Percentiles rank a stretch among this genome's conserved stretches.
phyloP scores from a whole-genome alignment of 2,329 filamentous ascomycete species.

The Colletotrichum sp. region DNA sequence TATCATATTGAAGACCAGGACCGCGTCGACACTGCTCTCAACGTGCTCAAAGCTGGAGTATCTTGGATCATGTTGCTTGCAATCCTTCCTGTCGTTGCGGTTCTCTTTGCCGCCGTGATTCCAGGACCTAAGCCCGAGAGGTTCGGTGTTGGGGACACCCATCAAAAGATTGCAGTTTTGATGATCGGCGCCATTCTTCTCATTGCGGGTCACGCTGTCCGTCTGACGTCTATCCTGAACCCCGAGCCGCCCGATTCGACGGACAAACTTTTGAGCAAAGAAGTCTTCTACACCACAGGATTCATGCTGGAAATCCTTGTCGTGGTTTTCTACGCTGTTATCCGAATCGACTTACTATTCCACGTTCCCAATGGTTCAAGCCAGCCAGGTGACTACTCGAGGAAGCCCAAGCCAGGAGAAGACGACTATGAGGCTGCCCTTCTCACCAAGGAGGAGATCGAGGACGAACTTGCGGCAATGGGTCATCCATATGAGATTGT shows the following conservation, averaged over 20 bases:
- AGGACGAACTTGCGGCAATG: constrained; percentile 1
- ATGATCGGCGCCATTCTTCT: constrained; percentile 23
- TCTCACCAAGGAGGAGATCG: constrained; percentile 14
- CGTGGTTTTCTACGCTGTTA: constrained; percentile 29
- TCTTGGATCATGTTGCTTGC: constrained; percentile 28
- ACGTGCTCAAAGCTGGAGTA: constrained; percentile 24
- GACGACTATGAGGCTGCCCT: constrained; percentile 12
- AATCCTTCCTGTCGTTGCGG: constrained; percentile 23
- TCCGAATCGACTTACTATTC: constrained; percentile 33
- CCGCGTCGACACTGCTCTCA: constrained; percentile 16
- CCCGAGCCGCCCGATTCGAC: constrained; percentile 23
- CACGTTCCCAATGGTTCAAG: constrained; percentile 34
- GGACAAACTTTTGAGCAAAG: constrained; percentile 33
- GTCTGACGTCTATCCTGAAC: constrained; percentile 28
- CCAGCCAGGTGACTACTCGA: constrained; percentile 32
- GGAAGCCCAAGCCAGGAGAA: constrained; percentile 53
- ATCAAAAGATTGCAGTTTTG: constrained; percentile 33
- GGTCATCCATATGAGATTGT: constrained; percentile 15
- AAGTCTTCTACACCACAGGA: constrained; percentile 38
- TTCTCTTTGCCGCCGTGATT: constrained; percentile 29
- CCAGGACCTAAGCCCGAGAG: constrained; percentile 32
- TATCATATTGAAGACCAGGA: constrained; percentile 22
- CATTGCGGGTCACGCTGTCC: constrained; percentile 24
- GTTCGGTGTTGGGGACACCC: constrained; percentile 36
- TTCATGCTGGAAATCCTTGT: constrained; percentile 37